Base-by-base conservation (phyloP, 108 stramenopile species). In the Skeletonema menzelii region DNA sequence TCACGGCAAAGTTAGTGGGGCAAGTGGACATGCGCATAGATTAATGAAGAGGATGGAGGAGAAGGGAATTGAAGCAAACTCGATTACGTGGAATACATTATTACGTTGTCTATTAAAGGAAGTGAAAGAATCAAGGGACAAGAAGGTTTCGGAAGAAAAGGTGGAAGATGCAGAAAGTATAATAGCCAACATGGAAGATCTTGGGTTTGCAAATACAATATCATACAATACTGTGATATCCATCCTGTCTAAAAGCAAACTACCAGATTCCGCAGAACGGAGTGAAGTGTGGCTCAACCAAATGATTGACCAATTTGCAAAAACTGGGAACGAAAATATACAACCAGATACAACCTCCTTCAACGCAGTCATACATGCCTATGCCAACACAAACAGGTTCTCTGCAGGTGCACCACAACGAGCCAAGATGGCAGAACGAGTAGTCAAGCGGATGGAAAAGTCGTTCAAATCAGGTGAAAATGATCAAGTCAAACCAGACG, bases 211-310 rank as follows among this genome's bases (percentile, higher is more conserved):
- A 19, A 79, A 79, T 47, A 69, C 77, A 15, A 69, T 69, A 17
- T 69, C 77, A 0, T 91, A 87, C 77, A 91, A 88, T 68, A 79
- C 87, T 17, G 76, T 89, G 2, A 87, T 91, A 37, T 84, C 85
- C 27, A 84, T 85, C 19, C 77, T 77, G 47, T 82, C 82, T 24
- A 78, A 76, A 40, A 63, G 82, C 15, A 40, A 70, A 53, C 42
- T 75, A 17, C 15, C 61, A 2, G 75, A 83, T 44, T 69, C 85
- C 2, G 76, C 84, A 15, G 61, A 75, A 74, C 59, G 68, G 13
- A 86, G 87, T 27, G 84, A 83, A 30, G 46, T 68, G 24, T 76
- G 87, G 61, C 58, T 91, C 8, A 84, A 86, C n/a, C 65, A 42
- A 22, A 78, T 91, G 76, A 71, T 88, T 17, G 55, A 65, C 8